Evolutionary conservation across 2,329 filamentous ascomycete species (phyloP), one percentile per base, ranked within the genome.

Genomic region (Pyrenochaeta sp.): DNA sequence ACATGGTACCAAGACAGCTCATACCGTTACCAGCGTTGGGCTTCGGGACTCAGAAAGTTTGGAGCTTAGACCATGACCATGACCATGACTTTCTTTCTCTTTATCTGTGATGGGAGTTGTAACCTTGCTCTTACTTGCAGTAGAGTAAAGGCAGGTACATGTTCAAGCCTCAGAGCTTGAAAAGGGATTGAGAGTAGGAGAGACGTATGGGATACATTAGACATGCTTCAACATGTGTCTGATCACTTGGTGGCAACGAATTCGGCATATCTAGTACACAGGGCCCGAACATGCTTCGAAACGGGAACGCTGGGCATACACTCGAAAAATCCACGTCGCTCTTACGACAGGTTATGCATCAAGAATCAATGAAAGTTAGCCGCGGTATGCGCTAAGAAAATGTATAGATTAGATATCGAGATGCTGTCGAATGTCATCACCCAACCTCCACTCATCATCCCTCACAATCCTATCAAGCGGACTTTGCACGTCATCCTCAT

Each of bases 391-490:
- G 22, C 24, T 22, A 13, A 7, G 40, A n/a, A 45, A 37, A 32
- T 9, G 27, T 19, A 45, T 42, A 2, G 25, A 42, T 81, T 74
- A 94, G 2, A 75, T 66, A 76, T 94, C 92, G 65, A 96, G 80
- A 32, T 88, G 90, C 90, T 96, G 95, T 69, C 90, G 84, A 25
- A 90, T 88, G 72, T 96, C 92, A 73, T 97, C 93, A 1, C 91
- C 91, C 49, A 96, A 85, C 0, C 91, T 91, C 88, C 92, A 93
- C 68, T 87, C 85, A 58, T 80, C 79, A 37, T 81, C 77, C 78
- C 85, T 65, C 80, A 88, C 65, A 65, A 79, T 73, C 74, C 83
- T 72, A 54, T 82, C 75, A 52, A 80, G 74, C 73, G 83, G 84
- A 45, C 76, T 79, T 73, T 84, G 81, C 43, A 84, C 75, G 67